Evolutionary conservation across 2,329 filamentous ascomycete species (phyloP), one percentile per base, ranked within the genome.

Genomic region (Ophiobolus disseminans): DNA sequence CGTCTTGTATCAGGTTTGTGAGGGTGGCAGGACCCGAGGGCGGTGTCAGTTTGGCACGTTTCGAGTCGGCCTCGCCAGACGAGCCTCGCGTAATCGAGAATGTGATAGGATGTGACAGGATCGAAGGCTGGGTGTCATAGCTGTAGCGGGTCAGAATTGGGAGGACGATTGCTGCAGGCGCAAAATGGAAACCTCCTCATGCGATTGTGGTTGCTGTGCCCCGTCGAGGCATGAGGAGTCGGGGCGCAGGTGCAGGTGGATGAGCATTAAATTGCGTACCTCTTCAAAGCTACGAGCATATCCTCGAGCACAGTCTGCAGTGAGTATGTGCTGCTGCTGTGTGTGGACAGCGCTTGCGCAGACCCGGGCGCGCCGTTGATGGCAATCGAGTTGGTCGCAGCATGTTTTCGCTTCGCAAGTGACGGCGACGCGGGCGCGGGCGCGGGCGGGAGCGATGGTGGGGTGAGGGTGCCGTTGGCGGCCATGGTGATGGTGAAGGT

Each of bases 321-420:
- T 34, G 63, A 58, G 63, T 65, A 62, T 39, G 61, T 51, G 41
- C 59, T 45, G 2, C 50, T 50, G 26, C 55, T 58, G n/a, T n/a
- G n/a, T 10, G 50, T 54, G 16, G 48, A 21, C 48, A 57, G 45
- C 32, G 38, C 53, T 40, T 52, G 44, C 50, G 55, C 62, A 46
- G 61, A 44, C 40, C 53, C 28, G 30, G 66, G 62, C 57, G 64
- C 63, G 65, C 65, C 66, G 48, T 70, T 65, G 53, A 61, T 45
- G 34, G 60, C 48, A 48, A 60, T 55, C 26, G 63, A 52, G 37
- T 62, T 59, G 39, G 68, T 70, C 26, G 70, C 66, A 30, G 71
- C 72, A 48, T 76, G 76, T 68, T 80, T 80, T 36, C 78, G 75
- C 62, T 80, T 80, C 50, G 70, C 65, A 31, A 58, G 31, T 13